phyloP scores from a whole-genome alignment of 805 yeast species.

The Schwanniomyces polymorphus region DNA sequence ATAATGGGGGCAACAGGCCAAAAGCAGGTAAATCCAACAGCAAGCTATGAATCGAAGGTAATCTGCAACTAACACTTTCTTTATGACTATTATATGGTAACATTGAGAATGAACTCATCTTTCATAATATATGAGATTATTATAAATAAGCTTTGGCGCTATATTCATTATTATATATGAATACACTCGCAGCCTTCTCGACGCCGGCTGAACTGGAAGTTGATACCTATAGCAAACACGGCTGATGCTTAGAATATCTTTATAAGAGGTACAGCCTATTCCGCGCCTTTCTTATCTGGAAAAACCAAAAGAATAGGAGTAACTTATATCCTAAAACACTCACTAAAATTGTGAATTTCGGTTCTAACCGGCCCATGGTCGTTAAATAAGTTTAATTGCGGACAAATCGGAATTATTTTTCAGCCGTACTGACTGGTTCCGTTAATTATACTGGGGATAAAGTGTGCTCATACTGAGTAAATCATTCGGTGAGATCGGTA shows the following conservation, averaged over 20 bases:
- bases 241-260: not conserved
- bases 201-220: slow-evolving; percentile 3
- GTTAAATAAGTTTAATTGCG: not conserved
- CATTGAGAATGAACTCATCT: slow-evolving; percentile 8
- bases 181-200: slow-evolving; percentile 1
- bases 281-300: slow-evolving; percentile 1
- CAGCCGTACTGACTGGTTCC: not conserved
- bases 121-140: not conserved
- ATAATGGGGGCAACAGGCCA: slow-evolving; percentile 4
- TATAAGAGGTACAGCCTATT: slow-evolving; percentile 1
- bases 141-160: not conserved
- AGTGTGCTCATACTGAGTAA: not conserved
- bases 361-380: not conserved
- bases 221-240: not conserved
- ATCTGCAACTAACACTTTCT: slow-evolving; percentile 8
- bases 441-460: not conserved
- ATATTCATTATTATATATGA: not conserved
- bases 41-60: slow-evolving; percentile 37
- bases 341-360: not conserved
- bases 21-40: slow-evolving; percentile 30
- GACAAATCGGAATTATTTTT: not conserved
- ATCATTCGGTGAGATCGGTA: not conserved
- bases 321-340: not conserved
- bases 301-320: not conserved
- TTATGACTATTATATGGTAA: slow-evolving; percentile 1